Evolutionary conservation across 345 rosid genomes (phyloP).

Genomic region (Salix exigua): DNA sequence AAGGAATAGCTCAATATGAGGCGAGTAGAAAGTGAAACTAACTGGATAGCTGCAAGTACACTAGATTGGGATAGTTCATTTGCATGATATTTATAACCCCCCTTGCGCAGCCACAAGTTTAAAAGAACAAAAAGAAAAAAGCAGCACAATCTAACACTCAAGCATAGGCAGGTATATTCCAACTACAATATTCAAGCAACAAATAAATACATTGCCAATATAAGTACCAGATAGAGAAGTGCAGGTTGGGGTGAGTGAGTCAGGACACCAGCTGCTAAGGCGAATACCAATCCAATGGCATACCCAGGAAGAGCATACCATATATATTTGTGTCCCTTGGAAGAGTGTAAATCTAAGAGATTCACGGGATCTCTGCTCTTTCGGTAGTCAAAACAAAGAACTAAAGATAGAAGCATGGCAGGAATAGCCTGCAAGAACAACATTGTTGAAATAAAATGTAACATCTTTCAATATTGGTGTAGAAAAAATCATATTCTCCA

Average conservation of each 20-base stretch:
- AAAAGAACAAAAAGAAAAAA: background rate
- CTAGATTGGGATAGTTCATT: background rate
- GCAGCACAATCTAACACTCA: background rate
- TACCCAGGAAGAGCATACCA: slow-evolving; percentile 92
- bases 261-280: slow-evolving; percentile 80
- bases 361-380: slow-evolving; percentile 74
- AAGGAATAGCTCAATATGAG: background rate
- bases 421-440: slow-evolving; percentile 75
- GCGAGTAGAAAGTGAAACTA: background rate
- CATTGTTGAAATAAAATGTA: slow-evolving; percentile 2
- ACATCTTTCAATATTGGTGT: background rate
- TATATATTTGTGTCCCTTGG: slow-evolving; percentile 82
- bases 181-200: background rate
- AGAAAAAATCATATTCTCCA: background rate
- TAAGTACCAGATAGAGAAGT: slow-evolving; percentile 80
- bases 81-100: too few species aligned
- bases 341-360: slow-evolving; percentile 55
- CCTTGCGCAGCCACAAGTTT: too few species aligned
- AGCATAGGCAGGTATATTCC: background rate
- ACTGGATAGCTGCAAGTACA: background rate
- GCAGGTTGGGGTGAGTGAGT: slow-evolving; percentile 92
- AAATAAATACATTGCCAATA: background rate
- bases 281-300: slow-evolving; percentile 69
- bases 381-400: slow-evolving; percentile 82
- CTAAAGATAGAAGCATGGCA: slow-evolving; percentile 84